Evolutionary conservation across 106 monocot genomes (phyloP), one percentile per base, ranked within the genome.

Genomic region (Allium fistulosum): DNA sequence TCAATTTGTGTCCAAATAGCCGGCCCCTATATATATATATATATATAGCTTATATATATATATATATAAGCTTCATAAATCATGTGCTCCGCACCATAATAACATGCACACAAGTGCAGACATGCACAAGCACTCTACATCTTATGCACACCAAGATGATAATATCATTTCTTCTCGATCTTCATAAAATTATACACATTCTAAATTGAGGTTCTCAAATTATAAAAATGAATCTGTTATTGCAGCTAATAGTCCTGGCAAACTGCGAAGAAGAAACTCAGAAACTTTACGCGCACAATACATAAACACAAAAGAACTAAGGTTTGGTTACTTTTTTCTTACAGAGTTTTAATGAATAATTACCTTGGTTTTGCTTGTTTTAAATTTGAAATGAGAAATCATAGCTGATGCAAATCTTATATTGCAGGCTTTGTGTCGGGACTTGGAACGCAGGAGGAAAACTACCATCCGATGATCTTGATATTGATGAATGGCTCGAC

Each of bases 371-470:
- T 15, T 55, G 0, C 53, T 8, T 55, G 2, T 12, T 55, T 2
- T 5, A 60, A 9, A 60, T 26, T 46, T 22, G 8, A 46, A n/a
- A 3, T 61, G 60, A 58, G 17, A 11, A 27, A 61, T 26, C 61
- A n/a, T 61, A 8, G 2, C 10, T 61, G 8, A 13, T 15, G 57
- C 58, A 9, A 67, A 12, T 27, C 8, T 51, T 56, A 10, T 69
- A 51, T 63, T 77, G 49, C 77, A 92, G 92, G 72, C 63, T 97
- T 47, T 87, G 81, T 60, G 75, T 87, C 17, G 92, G 96, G 28
- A 89, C 96, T 45, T 97, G 92, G 92, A 97, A 97, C 75, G 92
- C 82, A 67, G 96, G 80, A 74, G 96, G 96, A 58, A 92, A 75
- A 67, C 66, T 71, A 73, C 96, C 96, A 46, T 72, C 82, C 37